Evolutionary conservation across 2,329 filamentous ascomycete genomes (phyloP).

Genomic region (Emmonsia crescens): DNA sequence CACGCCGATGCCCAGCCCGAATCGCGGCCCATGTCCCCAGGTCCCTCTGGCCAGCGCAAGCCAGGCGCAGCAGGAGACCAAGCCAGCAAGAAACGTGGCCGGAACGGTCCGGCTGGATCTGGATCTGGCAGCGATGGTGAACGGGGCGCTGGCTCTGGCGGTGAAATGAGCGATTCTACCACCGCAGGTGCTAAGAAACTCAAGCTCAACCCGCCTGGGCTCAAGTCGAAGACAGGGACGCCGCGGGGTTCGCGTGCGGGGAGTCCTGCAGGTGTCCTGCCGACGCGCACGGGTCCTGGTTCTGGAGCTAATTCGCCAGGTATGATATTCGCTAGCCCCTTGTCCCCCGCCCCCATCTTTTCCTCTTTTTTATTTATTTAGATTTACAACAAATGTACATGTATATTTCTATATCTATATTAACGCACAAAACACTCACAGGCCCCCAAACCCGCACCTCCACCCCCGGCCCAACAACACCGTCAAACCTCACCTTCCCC

Average conservation of each 20-base stretch:
- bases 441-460: background rate
- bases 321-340: no score
- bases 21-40: constrained; percentile 53
- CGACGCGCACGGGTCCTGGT: background rate
- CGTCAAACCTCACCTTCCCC: constrained; percentile 22
- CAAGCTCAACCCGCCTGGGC: constrained; percentile 35
- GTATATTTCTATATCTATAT: background rate
- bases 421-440: background rate
- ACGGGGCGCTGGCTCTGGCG: constrained; percentile 38
- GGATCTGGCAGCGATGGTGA: constrained; percentile 49
- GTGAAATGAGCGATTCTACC: constrained; percentile 36
- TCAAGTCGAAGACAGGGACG: constrained; percentile 29
- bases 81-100: constrained; percentile 42
- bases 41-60: constrained; percentile 24
- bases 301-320: background rate
- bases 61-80: background rate
- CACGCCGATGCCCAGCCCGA: constrained; percentile 31
- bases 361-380: background rate
- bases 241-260: constrained; percentile 38
- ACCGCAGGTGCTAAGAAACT: constrained; percentile 39
- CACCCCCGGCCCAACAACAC: background rate
- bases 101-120: constrained; percentile 22
- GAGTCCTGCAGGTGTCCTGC: constrained; percentile 25
- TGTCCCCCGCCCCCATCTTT: no score
- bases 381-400: background rate